Conservation (phyloP, 768 basidiomycete genomes). For the Macrolepiota albuminosa region DNA sequence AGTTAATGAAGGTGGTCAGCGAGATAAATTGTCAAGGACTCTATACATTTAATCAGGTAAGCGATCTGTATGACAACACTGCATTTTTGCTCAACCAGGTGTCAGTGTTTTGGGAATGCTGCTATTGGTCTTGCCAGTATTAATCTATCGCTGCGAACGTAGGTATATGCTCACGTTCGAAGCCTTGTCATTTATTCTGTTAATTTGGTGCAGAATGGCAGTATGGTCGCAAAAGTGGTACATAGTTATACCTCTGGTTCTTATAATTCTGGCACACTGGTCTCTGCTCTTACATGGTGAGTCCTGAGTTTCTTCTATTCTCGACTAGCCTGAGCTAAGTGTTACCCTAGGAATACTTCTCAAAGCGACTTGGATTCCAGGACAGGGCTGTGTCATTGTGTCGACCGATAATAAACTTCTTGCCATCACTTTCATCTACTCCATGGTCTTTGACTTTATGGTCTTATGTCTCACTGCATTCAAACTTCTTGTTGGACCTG, state of each 20-base stretch:
- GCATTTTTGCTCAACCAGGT: neutral
- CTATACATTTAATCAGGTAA: constrained; percentile 62
- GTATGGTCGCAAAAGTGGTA: constrained; percentile 61
- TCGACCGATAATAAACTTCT: constrained; percentile 56
- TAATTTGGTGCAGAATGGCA: constrained; percentile 45
- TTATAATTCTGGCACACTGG: constrained; percentile 67
- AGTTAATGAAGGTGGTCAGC: constrained; percentile 20
- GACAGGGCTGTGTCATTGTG: constrained; percentile 51
- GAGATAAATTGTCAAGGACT: constrained; percentile 60
- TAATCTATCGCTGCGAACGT: constrained; percentile 68
- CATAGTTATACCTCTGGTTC: constrained; percentile 46
- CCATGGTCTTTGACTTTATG: constrained; percentile 66
- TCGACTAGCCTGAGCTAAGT: neutral
- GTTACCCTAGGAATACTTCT: constrained; percentile 45
- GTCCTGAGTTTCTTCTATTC: neutral
- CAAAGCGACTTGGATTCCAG: constrained; percentile 50
- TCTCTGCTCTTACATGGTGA: constrained; percentile 63
- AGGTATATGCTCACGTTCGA: constrained; percentile 16
- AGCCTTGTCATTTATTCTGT: neutral
- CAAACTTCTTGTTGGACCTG: constrained; percentile 47
- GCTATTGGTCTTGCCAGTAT: constrained; percentile 68
- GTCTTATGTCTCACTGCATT: constrained; percentile 57
- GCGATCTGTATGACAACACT: constrained; percentile 1
- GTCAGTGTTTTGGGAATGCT: constrained; percentile 52
- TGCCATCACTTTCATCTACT: constrained; percentile 66